phyloP scores from a whole-genome alignment of 2,329 filamentous ascomycete species.

The Xylariaceae sp. region DNA sequence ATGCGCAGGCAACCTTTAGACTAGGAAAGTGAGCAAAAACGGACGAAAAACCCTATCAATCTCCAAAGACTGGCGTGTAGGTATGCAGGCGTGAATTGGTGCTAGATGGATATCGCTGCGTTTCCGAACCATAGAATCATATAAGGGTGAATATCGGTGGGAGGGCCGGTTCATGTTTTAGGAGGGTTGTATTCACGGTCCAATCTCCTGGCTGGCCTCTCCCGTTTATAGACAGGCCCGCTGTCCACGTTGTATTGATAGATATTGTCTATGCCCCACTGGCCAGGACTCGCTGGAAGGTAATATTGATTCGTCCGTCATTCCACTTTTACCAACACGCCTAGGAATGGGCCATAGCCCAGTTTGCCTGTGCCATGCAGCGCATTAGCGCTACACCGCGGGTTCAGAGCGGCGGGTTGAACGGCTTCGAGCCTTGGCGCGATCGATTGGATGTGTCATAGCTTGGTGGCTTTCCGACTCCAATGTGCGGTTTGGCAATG shows the following conservation, averaged over 20 bases:
- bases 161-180: constrained; percentile 17
- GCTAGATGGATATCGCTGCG: constrained; percentile 1
- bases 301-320: constrained; percentile 68
- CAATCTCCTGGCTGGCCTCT: constrained; percentile 49
- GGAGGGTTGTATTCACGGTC: constrained; percentile 29
- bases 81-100: neutral
- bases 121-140: neutral
- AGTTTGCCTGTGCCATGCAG: constrained; percentile 66
- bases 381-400: constrained; percentile 79
- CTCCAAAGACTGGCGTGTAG: neutral
- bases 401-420: constrained; percentile 49
- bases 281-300: constrained; percentile 65
- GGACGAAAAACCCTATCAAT: neutral
- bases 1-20: constrained; percentile 81
- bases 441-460: constrained; percentile 31
- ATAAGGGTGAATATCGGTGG: neutral
- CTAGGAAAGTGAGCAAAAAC: constrained; percentile 54
- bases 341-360: constrained; percentile 75
- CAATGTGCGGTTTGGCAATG: constrained; percentile 53
- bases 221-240: constrained; percentile 65
- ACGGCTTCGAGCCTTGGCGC: constrained; percentile 22
- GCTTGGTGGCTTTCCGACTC: constrained; percentile 18
- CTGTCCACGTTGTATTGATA: constrained; percentile 76
- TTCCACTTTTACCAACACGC: constrained; percentile 57
- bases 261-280: constrained; percentile 72